These are phyloP conservation scores for Ciborinia camelliae DNA, from an alignment of 2,329 filamentous ascomycete species.

Conservation along the genomic window DNA sequence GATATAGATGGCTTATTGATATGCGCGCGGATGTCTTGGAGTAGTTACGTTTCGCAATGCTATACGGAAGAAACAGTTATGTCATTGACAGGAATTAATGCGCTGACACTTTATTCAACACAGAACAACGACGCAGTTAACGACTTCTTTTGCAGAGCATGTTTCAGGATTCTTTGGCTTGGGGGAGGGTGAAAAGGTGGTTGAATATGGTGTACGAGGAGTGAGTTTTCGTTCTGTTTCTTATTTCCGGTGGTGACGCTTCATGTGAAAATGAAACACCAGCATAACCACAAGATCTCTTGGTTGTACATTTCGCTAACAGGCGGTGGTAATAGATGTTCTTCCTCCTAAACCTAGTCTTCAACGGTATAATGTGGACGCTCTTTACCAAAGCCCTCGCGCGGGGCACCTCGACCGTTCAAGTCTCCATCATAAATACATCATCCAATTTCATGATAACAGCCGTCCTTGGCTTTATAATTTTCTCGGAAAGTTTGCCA, in stretches of 20 bases:
- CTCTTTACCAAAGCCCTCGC: constrained; percentile 78
- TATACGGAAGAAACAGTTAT: background rate
- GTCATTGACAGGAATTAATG: background rate
- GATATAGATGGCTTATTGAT: too few relatives aligned
- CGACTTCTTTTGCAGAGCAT: constrained; percentile 48
- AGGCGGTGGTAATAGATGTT: background rate
- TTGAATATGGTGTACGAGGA: constrained; percentile 50
- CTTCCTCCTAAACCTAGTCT: constrained; percentile 28
- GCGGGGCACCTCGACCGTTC: constrained; percentile 69
- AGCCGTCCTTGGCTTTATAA: constrained; percentile 63
- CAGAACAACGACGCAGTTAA: constrained; percentile 55
- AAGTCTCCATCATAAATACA: constrained; percentile 79
- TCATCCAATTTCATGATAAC: constrained; percentile 79
- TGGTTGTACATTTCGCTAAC: background rate
- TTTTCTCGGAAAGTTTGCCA: constrained; percentile 70
- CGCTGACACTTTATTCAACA: constrained; percentile 18
- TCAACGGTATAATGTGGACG: constrained; percentile 64
- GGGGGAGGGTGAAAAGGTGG: constrained; percentile 43
- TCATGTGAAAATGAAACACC: background rate
- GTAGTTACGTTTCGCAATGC: background rate
- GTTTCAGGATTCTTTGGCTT: constrained; percentile 47
- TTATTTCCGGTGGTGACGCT: background rate
- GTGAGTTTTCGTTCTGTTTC: constrained; percentile 39
- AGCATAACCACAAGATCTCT: background rate
- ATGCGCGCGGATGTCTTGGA: background rate